A percentile compares a stretch with the other conserved stretches of the same genome.
Conservation (phyloP, 148 eudicot genomes). For the Limonium bicolor region DNA sequence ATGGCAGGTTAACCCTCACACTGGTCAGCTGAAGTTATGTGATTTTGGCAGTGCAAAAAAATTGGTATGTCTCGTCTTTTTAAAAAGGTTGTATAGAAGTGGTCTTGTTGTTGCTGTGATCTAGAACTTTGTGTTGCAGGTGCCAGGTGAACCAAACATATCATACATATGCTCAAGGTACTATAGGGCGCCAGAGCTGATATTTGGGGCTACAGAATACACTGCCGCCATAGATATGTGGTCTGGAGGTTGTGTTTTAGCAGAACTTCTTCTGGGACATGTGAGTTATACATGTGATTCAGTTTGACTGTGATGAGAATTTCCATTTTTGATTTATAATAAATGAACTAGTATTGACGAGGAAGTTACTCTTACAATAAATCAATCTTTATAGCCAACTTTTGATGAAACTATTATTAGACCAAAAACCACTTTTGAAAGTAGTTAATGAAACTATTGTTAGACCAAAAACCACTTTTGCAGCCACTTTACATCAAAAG, state of each 20-base stretch:
- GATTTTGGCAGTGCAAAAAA: constrained; percentile 97
- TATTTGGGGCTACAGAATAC: constrained; percentile 55
- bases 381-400: too few relatives aligned
- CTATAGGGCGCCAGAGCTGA: constrained; percentile 24
- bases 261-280: constrained; percentile 3
- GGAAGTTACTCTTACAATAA: too few relatives aligned
- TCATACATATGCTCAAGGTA: constrained; percentile 5
- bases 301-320: background rate
- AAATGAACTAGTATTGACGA: background rate
- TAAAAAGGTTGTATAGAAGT: background rate
- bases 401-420: too few relatives aligned
- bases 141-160: constrained; percentile 2
- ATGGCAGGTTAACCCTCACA: constrained; percentile 67
- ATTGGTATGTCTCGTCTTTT: constrained; percentile 54
- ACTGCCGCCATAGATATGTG: constrained; percentile 4
- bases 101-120: constrained; percentile 3
- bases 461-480: too few relatives aligned
- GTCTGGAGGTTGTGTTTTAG: background rate
- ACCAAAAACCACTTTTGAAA: too few relatives aligned
- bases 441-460: too few relatives aligned
- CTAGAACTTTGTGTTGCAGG: background rate
- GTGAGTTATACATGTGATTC: too few relatives aligned
- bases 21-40: constrained; percentile 75
- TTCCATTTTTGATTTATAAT: background rate
- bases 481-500: too few relatives aligned